Evolutionary conservation across 1,284 basidiomycete genomes (phyloP), one percentile per base, ranked within the genome.

Genomic region (Irpex sp.): DNA sequence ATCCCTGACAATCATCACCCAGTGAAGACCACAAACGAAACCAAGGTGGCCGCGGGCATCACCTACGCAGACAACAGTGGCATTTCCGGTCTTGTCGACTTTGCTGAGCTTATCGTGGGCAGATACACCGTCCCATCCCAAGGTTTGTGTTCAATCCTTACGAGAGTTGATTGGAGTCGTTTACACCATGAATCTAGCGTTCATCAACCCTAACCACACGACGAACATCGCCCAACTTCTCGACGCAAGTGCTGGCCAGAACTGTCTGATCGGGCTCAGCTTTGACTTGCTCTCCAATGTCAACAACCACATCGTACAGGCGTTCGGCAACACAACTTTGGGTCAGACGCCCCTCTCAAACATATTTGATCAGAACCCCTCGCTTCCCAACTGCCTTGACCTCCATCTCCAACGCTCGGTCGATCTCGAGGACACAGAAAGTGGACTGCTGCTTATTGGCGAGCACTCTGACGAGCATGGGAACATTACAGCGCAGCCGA

Each of bases 391-490:
- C 62, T 66, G 66, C 58, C 71, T 73, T 64, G 68, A 70, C 61
- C 58, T 73, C 21, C 68, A 65, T 36, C 69, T 73, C 49, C 70
- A 68, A 7, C 72, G 73, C 60, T 43, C 67, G 2, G 62, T 46
- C 51, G 68, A 68, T 56, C 66, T 68, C n/a, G 65, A 66, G 43
- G 66, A 67, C 57, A 62, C 66, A 7, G 64, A 63, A 2, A 62
- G 65, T 19, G 71, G 74, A 15, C 57, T 59, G 2, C 71, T 74
- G 67, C 61, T 70, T 26, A 71, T 75, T 57, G 66, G 68, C 26
- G 68, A 69, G 35, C 68, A 71, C 58, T 62, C 63, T 50, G 36
- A 60, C 4, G 65, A 67, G 26, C 69, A 64, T 64, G 66, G 66
- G 55, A 46, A 61, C 17, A 63, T 74, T 47, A 46, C 63, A 4